Percentiles rank a stretch among this genome's conserved stretches.
These are phyloP conservation scores for Talaromyces borbonicus DNA, from an alignment of 495 filamentous ascomycete genomes.

Conservation along the genomic window DNA sequence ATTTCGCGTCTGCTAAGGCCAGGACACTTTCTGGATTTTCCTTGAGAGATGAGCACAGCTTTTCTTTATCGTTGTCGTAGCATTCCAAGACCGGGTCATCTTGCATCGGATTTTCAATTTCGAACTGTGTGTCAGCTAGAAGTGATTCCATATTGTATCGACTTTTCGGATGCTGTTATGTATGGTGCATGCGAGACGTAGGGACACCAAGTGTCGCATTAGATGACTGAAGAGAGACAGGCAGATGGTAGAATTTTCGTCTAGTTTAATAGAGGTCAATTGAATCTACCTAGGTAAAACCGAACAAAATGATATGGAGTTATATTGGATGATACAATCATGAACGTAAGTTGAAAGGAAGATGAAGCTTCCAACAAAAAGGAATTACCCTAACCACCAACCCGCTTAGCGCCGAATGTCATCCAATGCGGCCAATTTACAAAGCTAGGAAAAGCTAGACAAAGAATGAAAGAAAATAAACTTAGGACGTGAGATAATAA, in stretches of 20 bases:
- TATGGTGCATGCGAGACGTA: no score
- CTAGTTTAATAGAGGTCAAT: no score
- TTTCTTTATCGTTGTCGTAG: conserved; percentile 16
- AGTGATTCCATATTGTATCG: background rate
- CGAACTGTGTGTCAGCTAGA: background rate
- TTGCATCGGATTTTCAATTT: conserved; percentile 19
- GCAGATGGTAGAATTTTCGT: no score
- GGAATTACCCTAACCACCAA: no score
- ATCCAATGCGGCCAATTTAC: background rate
- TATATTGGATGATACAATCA: no score
- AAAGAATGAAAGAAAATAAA: background rate
- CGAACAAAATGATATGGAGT: no score
- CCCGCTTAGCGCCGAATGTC: conserved; percentile 1
- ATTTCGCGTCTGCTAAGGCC: conserved; percentile 43
- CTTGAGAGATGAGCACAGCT: conserved; percentile 22
- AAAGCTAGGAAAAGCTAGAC: background rate
- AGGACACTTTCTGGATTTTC: conserved; percentile 28
- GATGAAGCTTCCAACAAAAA: no score
- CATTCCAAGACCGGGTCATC: conserved; percentile 38
- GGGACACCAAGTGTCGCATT: no score
- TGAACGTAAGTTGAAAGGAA: no score
- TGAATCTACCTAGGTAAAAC: no score
- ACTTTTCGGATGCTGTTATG: no score
- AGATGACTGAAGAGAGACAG: no score
- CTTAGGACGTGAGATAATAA: background rate